phyloP scores from a whole-genome alignment of 176 grass and related monocot genomes.

The Bonia amplexicaulis region DNA sequence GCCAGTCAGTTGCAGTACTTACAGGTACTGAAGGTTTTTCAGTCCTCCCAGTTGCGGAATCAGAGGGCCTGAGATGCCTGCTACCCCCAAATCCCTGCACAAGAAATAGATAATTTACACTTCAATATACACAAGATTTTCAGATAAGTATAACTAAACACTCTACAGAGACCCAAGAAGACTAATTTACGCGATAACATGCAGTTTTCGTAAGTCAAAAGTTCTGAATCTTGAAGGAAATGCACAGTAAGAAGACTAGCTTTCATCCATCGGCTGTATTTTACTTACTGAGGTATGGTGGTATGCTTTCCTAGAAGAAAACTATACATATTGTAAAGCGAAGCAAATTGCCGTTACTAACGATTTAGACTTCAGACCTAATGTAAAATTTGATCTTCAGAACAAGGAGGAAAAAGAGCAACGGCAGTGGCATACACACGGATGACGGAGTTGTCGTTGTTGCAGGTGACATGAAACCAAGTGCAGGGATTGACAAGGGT shows the following conservation, averaged over 20 bases:
- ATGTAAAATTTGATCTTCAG: background rate
- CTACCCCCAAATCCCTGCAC: slow-evolving; percentile 43
- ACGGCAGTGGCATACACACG: slow-evolving; percentile 20
- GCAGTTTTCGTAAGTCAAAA: background rate
- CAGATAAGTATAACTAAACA: background rate
- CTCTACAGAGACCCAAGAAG: background rate
- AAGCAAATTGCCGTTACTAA: background rate
- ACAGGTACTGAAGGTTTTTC: slow-evolving; percentile 47
- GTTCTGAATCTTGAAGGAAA: background rate
- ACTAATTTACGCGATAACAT: background rate
- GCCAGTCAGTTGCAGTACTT: background rate
- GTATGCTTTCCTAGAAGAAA: background rate
- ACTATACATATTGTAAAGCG: background rate
- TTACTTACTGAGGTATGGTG: background rate
- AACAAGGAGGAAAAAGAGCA: background rate
- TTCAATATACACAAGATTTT: background rate
- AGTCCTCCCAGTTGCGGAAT: slow-evolving; percentile 33
- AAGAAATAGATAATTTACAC: background rate
- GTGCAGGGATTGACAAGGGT: slow-evolving; percentile 45
- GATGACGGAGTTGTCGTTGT: slow-evolving; percentile 22
- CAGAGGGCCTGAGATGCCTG: slow-evolving; percentile 33
- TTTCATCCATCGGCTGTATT: no score
- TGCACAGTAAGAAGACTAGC: no score
- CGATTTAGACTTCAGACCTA: background rate
- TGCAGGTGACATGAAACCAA: slow-evolving; percentile 46